Evolutionary conservation across 148 eudicot species (phyloP).

Genomic region (Amaranthus cruentus): DNA sequence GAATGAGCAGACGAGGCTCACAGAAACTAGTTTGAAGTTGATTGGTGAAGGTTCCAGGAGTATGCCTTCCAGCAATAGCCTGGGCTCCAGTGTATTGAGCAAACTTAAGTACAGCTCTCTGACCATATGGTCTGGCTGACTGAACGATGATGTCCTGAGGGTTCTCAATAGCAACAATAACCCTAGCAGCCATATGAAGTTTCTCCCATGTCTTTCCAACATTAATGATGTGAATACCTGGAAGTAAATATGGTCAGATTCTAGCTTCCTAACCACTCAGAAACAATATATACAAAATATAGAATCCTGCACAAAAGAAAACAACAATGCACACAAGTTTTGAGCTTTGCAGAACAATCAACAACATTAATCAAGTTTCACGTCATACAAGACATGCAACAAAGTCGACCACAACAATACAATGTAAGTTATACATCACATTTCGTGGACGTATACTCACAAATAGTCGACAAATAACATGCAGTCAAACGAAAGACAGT

Average conservation of each 20-base stretch:
- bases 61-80: constrained; percentile 69
- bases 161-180: constrained; percentile 61
- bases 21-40: constrained; percentile 67
- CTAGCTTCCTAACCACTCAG: not conserved
- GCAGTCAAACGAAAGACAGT: too few relatives aligned
- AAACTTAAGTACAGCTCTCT: constrained; percentile 68
- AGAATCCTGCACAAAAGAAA: not conserved
- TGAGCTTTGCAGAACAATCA: not conserved
- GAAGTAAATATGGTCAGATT: not conserved
- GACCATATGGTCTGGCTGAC: constrained; percentile 75
- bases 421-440: too few relatives aligned
- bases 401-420: too few relatives aligned
- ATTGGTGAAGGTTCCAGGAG: constrained; percentile 70
- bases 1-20: constrained; percentile 65
- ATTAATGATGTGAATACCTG: constrained; percentile 56
- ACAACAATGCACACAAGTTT: not conserved
- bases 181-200: constrained; percentile 58
- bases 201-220: constrained; percentile 66
- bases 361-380: too few relatives aligned
- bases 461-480: too few relatives aligned
- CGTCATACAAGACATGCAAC: too few relatives aligned
- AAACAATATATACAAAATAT: not conserved
- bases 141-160: constrained; percentile 70
- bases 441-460: too few relatives aligned
- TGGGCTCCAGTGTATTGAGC: constrained; percentile 68